Evolutionary conservation across 2,329 filamentous ascomycete species (phyloP), one percentile per base, ranked within the genome.

Genomic region (Chaetothyriales sp.): DNA sequence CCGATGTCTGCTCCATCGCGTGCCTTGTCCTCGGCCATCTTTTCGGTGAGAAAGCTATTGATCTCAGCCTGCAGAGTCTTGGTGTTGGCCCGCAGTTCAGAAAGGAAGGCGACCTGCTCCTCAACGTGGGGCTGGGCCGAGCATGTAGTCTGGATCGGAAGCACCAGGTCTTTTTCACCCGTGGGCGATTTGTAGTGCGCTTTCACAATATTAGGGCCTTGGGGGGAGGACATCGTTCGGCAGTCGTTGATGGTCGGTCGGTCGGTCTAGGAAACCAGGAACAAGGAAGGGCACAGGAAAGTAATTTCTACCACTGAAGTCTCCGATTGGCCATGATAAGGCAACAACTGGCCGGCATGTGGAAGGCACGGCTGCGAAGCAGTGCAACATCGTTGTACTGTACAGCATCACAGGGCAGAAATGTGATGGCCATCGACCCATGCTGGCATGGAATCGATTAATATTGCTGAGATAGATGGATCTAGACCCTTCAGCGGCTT

Each of bases 21-120:
- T 5, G 66, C 65, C 55, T 77, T 80, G 54, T 81, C 78, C 55
- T 80, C 73, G 44, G 76, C 77, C 79, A 81, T 81, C 53, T 74
- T 76, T 56, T 71, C 65, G 18, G 79, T 82, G 58, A 82, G 60
- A 57, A 78, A 79, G 18, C 65, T 64, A 59, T 82, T 82, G 61
- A 81, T 65, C 48, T 79, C 70, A 45, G 66, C 67, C 61, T 81
- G 79, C n/a, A 81, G 60, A 18, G 68, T 63, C 9, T 68, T 69
- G 25, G 75, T 69, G 6, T 70, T 67, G 2, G 67, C 57, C 32
- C 76, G 71, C 10, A 81, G 68, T 39, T 71, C 66, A 6, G 68
- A 63, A 8, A 82, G 66, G 60, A 77, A 79, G 32, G 70, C 67
- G n/a, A 71, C 70, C 3, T 44, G 43, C 18, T 50, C 48, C 5